Evolutionary conservation across 2,329 filamentous ascomycete species (phyloP), one percentile per base, ranked within the genome.

Genomic region (Rutstroemia sp.): DNA sequence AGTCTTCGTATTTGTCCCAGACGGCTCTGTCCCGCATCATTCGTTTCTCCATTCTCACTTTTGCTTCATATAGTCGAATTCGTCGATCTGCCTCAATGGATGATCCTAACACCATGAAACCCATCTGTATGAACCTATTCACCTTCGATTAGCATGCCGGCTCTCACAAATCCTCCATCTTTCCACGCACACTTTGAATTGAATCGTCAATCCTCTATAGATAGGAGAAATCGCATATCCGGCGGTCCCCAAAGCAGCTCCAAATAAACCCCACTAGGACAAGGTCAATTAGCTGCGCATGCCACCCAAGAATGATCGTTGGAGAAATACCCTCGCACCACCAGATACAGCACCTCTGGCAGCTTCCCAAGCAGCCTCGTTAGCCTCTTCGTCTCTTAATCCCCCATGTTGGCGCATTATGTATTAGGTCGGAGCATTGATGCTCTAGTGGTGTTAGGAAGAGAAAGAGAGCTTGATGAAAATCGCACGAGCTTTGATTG

Each of bases 41-140:
- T 58, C 85, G 80, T 66, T 84, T 82, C 64, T 87, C 79, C 67
- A 83, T 78, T 58, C 87, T 76, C 61, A 90, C 73, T 46, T 75
- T 74, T 12, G 82, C 75, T 69, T 91, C 87, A 64, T 88, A 89
- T 58, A 78, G 73, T 52, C 85, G 78, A 64, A 92, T 75, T 50
- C 84, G 77, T 56, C 76, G 72, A 67, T 92, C 88, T 2, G 87
- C 88, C 73, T 90, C 86, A 54, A 92, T 78, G 78, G 88, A 88
- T 66, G 83, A 79, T 45, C 88, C 88, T 36, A 89, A 67, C n/a
- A 88, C 84, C 88, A 92, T 92, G 27, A 64, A 66, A 62, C 27
- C 40, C 86, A 91, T 89, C 70, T 91, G 87, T 16, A 92, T 75
- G 68, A 89, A 92, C 30, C 88, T 92, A 52, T 39, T 46, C n/a